Evolutionary conservation across 768 basidiomycete genomes (phyloP), one percentile per base, ranked within the genome.

Genomic region (Naematelia aurantialba): DNA sequence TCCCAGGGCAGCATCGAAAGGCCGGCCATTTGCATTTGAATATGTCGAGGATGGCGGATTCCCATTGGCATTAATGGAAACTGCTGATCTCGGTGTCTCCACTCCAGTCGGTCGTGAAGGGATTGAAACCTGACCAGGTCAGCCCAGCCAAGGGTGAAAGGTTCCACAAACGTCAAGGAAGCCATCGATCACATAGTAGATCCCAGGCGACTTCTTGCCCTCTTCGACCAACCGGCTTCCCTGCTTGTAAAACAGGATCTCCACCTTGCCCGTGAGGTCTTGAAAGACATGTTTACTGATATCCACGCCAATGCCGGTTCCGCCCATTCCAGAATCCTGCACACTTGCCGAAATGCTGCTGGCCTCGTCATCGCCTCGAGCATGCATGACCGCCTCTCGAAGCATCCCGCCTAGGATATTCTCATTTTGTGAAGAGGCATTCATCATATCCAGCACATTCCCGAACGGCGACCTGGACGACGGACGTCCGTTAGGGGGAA

Each of bases 131-230:
- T 66, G 8, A 24, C 11, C 51, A 34, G 1, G 27, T 45, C 60
- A 45, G 22, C 30, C 26, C 26, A 25, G n/a, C 31, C 22, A 17
- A 19, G n/a, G 2, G 47, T 13, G 45, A 14, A 13, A 11, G 14
- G n/a, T 8, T 17, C 5, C 19, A 58, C 70, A 59, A 30, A 98
- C 93, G 70, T 99, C 96, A 31, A 99, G 79, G 76, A 96, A 91
- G 0, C 96, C 96, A 64, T 97, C 92, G 46, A 96, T 92, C 46
- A 96, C 89, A 68, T 91, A 96, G 81, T 91, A 96, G 22, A 94
- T 78, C 85, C 92, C 92, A 55, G 89, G 87, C 62, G 92, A 88
- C 56, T 84, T 80, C 76, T 99, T 93, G 44, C 92, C 94, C 5
- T 92, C 89, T 66, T 85, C 89, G 22, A 89, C 92, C 21, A 98